Evolutionary conservation across 257 asterid genomes (phyloP), one percentile per base, ranked within the genome.

Genomic region (Solanum chilense): DNA sequence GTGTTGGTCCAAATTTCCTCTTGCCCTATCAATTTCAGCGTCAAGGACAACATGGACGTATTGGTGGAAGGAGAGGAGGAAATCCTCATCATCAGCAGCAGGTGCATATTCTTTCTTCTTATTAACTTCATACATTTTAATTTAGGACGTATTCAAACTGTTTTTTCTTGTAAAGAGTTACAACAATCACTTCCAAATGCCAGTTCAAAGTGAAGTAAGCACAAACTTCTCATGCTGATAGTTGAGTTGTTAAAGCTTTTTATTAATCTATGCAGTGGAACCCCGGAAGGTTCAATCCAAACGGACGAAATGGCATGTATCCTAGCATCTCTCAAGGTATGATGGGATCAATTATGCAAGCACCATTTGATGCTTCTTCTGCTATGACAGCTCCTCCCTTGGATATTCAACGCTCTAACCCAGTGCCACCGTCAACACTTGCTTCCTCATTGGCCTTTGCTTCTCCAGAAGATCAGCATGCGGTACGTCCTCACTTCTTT

Each of bases 381-480:
- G 88, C 89, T 15, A 85, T 60, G 71, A 74, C 91, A n/a, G 84
- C 91, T 52, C 78, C 91, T 75, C 68, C 93, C 62, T n/a, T 90
- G 27, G 93, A 88, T 74, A 62, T 69, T 64, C 93, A 93, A 13
- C 89, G 76, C 29, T 87, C 94, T 21, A 89, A 87, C 6, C 92
- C 95, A 0, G 44, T 92, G 70, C 90, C 94, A 14, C 85, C 91
- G 18, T 76, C 96, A 20, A 91, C 96, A 16, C 98, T 95, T 35
- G 98, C 99, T 87, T 94, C 98, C 18, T 92, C 98, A 52, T 71
- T 96, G 86, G 99, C 97, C 15, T 92, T 97, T 58, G 95, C 96
- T 74, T 86, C 98, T 47, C 99, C 97, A 31, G 98, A 95, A 69
- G 92, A 91, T 56, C 98, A 93, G 88, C 93, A 94, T 44, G 25